Evolutionary conservation across 495 filamentous ascomycete species (phyloP).

Genomic region (Viridothelium virens): DNA sequence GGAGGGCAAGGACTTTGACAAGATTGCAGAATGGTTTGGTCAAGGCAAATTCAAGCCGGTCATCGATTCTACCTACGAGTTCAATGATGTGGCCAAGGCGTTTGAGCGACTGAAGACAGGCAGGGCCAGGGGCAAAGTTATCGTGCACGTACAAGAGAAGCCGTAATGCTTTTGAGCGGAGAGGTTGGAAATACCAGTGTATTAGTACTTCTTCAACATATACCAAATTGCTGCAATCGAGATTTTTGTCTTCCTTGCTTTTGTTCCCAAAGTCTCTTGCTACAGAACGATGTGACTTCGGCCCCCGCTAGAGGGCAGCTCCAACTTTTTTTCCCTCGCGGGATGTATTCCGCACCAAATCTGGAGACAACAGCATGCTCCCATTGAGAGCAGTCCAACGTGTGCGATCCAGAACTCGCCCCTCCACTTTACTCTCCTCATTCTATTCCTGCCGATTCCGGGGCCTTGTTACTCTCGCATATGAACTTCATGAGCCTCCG

Average conservation of each 20-base stretch:
- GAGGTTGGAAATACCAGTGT: no score
- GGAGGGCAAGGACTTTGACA: conserved; percentile 41
- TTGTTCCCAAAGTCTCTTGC: no score
- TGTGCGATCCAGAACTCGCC: neutral
- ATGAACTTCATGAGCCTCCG: conserved; percentile 51
- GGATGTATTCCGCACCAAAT: neutral
- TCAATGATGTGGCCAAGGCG: conserved; percentile 55
- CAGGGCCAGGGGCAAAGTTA: conserved; percentile 60
- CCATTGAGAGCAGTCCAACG: neutral
- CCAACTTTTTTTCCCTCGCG: neutral
- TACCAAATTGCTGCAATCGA: no score
- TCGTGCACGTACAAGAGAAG: conserved; percentile 46
- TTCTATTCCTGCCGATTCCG: conserved; percentile 4
- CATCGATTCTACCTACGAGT: conserved; percentile 53
- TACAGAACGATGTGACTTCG: no score
- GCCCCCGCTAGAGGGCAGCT: no score
- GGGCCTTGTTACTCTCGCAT: conserved; percentile 39
- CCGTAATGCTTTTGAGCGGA: neutral
- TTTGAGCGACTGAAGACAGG: conserved; percentile 56
- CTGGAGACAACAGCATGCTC: conserved; percentile 1
- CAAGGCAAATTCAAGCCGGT: conserved; percentile 55
- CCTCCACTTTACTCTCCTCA: neutral
- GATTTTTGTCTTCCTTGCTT: no score
- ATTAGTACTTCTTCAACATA: no score
- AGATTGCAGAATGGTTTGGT: conserved; percentile 52